Evolutionary conservation across 768 basidiomycete species (phyloP).

Genomic region (Sarcodon aspratus): DNA sequence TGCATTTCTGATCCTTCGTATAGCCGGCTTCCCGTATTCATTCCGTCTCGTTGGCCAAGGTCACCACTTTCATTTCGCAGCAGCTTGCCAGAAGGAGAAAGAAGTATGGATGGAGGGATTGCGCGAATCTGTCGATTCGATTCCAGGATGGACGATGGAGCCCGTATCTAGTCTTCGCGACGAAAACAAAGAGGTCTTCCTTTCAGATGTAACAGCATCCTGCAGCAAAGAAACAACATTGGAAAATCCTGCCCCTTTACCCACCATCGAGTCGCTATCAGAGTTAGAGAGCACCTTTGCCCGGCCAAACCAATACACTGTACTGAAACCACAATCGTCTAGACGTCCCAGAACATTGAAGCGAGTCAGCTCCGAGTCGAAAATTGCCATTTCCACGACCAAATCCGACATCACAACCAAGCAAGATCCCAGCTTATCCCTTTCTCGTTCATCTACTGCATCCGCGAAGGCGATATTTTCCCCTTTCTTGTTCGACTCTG

Average conservation of each 20-base stretch:
- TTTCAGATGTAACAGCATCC: neutral
- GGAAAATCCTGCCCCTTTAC: conserved; percentile 5
- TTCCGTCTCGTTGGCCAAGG: conserved; percentile 64
- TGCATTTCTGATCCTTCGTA: neutral
- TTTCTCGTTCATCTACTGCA: conserved; percentile 41
- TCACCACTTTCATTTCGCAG: conserved; percentile 78
- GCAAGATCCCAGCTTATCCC: no score
- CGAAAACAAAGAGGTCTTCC: conserved; percentile 7
- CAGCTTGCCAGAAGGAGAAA: conserved; percentile 77
- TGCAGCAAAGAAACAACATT: neutral
- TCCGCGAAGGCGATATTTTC: conserved; percentile 54
- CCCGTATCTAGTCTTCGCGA: conserved; percentile 46
- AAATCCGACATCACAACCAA: no score
- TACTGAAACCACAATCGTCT: no score
- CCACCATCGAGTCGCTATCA: conserved; percentile 17
- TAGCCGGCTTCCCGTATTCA: conserved; percentile 65
- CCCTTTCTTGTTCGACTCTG: conserved; percentile 37
- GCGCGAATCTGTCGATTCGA: conserved; percentile 35
- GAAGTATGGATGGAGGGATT: conserved; percentile 56
- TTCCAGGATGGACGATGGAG: conserved; percentile 40
- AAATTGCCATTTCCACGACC: neutral
- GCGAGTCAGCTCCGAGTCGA: no score
- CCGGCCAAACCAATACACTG: no score
- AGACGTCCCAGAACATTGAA: no score
- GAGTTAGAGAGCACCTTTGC: no score